phyloP scores from a whole-genome alignment of 257 asterid genomes.

The Scutellaria galericulata region DNA sequence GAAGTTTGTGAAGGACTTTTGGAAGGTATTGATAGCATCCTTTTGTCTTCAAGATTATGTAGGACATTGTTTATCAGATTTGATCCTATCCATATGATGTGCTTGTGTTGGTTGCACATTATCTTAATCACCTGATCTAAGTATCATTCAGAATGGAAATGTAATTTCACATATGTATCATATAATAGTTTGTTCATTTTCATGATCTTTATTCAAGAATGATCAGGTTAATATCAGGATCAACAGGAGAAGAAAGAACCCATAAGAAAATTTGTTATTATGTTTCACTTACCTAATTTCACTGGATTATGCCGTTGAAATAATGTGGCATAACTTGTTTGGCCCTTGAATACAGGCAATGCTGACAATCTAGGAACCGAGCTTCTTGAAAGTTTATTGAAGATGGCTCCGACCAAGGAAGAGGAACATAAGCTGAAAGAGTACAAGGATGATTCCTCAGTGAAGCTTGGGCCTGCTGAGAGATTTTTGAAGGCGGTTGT shows the following conservation, averaged over 20 bases:
- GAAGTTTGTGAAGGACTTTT: slow-evolving; percentile 94
- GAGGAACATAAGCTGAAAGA: slow-evolving; percentile 88
- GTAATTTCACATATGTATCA: neutral
- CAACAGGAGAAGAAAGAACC: neutral
- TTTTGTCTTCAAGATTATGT: slow-evolving; percentile 9
- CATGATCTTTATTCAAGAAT: neutral
- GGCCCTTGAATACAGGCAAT: slow-evolving; percentile 59
- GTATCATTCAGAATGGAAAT: neutral
- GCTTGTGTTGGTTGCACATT: slow-evolving; percentile 5
- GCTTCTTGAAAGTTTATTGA: slow-evolving; percentile 86
- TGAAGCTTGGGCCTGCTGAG: slow-evolving; percentile 90
- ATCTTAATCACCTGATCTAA: neutral
- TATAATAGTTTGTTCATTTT: neutral
- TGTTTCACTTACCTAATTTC: no score
- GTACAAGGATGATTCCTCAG: slow-evolving; percentile 68
- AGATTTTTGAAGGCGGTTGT: slow-evolving; percentile 78
- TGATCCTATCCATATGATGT: neutral
- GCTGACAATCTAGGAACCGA: slow-evolving; percentile 80
- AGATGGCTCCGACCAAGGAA: slow-evolving; percentile 95
- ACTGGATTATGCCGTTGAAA: neutral
- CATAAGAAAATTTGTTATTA: no score
- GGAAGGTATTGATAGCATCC: slow-evolving; percentile 60
- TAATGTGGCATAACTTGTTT: neutral
- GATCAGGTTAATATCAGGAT: neutral
- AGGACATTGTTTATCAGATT: neutral